These are phyloP conservation scores for Odonthalia washingtoniensis DNA, from an alignment of 31 red algal species.

Conservation along the genomic window DNA sequence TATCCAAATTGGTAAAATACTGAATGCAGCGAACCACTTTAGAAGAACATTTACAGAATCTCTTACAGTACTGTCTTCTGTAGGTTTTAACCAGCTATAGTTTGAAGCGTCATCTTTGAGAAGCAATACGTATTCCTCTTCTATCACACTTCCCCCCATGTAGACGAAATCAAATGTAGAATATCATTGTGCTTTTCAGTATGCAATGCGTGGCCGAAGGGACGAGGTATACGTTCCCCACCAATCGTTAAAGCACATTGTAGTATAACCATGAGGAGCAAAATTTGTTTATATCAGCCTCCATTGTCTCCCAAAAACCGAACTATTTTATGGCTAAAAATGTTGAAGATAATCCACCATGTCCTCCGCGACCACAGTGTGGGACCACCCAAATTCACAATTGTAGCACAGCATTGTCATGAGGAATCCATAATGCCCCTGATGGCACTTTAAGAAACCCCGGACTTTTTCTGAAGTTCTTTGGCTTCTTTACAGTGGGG, in stretches of 20 bases:
- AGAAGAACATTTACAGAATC: conserved; percentile 21
- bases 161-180: conserved; percentile 48
- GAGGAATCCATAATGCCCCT: conserved; percentile 2
- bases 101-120: conserved; percentile 34
- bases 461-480: not conserved
- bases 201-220: conserved; percentile 18
- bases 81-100: conserved; percentile 30
- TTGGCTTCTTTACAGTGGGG: too few relatives aligned
- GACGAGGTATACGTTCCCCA: too few relatives aligned
- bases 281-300: not conserved
- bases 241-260: too few relatives aligned
- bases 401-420: not conserved
- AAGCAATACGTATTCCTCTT: conserved; percentile 28
- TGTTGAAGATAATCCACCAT: conserved; percentile 11
- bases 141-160: not conserved
- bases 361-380: conserved; percentile 22
- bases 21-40: conserved; percentile 37
- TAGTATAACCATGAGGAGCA: too few relatives aligned
- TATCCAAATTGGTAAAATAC: not conserved
- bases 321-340: not conserved
- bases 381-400: not conserved
- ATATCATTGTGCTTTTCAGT: conserved; percentile 31
- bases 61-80: not conserved
- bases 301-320: not conserved
- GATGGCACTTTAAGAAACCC: not conserved